These are phyloP conservation scores for Neopestalotiopsis rosae DNA, from an alignment of 2,329 filamentous ascomycete species.

Conservation along the genomic window DNA sequence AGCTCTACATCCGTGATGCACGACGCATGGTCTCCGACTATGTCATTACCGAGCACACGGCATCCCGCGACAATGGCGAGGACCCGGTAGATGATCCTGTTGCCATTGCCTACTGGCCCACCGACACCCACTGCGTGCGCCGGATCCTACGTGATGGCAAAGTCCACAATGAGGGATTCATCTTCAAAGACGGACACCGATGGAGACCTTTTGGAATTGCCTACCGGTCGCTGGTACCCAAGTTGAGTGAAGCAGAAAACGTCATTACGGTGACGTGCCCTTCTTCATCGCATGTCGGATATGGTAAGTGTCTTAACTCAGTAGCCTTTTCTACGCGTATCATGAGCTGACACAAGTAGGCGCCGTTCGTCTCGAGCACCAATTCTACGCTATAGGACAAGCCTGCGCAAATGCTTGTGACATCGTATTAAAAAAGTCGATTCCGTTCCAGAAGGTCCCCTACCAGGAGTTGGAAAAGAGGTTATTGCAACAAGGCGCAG, in stretches of 20 bases:
- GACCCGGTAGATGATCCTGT: constrained; percentile 23
- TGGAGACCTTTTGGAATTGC: constrained; percentile 26
- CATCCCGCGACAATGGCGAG: constrained; percentile 20
- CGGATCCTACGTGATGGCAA: constrained; percentile 27
- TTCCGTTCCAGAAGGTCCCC: not conserved
- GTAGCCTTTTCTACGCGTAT: not conserved
- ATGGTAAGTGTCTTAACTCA: constrained; percentile 11
- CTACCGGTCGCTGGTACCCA: constrained; percentile 23
- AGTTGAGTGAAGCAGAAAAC: constrained; percentile 21
- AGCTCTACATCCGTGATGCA: constrained; percentile 35
- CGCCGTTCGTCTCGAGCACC: constrained; percentile 15
- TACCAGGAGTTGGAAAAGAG: not conserved
- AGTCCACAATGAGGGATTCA: constrained; percentile 30
- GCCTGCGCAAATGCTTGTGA: constrained; percentile 20
- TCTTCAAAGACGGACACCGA: constrained; percentile 26
- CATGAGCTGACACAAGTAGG: not conserved
- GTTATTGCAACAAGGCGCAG: not conserved
- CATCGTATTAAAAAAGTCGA: constrained; percentile 1
- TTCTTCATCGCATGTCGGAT: constrained; percentile 24
- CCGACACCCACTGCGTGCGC: constrained; percentile 31
- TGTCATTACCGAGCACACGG: constrained; percentile 29
- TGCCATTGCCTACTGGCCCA: constrained; percentile 29
- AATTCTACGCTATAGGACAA: constrained; percentile 20
- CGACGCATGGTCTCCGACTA: constrained; percentile 31
- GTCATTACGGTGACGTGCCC: constrained; percentile 22